Conservation (phyloP, 192 early-diverging fungal species). For the Gaertneriomyces sp. region DNA sequence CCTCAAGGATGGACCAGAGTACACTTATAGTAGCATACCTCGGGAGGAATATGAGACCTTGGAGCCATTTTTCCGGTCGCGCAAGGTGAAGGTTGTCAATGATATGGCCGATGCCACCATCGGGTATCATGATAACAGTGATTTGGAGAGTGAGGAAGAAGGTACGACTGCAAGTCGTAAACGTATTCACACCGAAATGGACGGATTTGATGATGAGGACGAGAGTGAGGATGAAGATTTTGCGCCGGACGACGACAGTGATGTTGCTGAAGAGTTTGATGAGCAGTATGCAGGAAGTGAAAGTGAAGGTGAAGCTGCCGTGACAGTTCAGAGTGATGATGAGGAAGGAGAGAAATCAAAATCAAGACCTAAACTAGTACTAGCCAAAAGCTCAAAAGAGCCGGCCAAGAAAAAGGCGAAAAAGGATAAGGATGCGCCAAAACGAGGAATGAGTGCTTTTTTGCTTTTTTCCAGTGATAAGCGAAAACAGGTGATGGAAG, state of each 20-base stretch:
- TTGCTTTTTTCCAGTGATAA: slow-evolving; percentile 81
- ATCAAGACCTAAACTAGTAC: not conserved
- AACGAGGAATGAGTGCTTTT: slow-evolving; percentile 79
- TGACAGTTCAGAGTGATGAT: not conserved
- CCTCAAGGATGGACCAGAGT: slow-evolving; percentile 72
- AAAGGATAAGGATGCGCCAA: slow-evolving; percentile 82
- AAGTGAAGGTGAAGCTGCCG: slow-evolving; percentile 33
- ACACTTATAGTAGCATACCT: slow-evolving; percentile 84
- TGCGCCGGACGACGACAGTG: slow-evolving; percentile 51
- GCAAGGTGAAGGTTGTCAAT: slow-evolving; percentile 72
- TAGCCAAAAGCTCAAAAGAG: slow-evolving; percentile 18
- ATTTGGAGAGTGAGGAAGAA: slow-evolving; percentile 60
- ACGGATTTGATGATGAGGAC: slow-evolving; percentile 30
- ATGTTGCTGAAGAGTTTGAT: slow-evolving; percentile 48
- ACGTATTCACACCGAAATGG: slow-evolving; percentile 9
- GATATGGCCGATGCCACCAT: slow-evolving; percentile 58
- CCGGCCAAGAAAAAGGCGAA: slow-evolving; percentile 49
- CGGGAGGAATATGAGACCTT: slow-evolving; percentile 83
- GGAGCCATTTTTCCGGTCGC: slow-evolving; percentile 74
- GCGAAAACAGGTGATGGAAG: slow-evolving; percentile 63
- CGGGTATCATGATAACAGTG: slow-evolving; percentile 47
- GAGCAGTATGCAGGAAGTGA: slow-evolving; percentile 33
- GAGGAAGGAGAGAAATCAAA: slow-evolving; percentile 16
- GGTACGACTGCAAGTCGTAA: slow-evolving; percentile 16
- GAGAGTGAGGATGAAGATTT: slow-evolving; percentile 82